Percentiles rank a stretch among this genome's conserved stretches.
Evolutionary conservation across 176 grass and related monocot genomes (phyloP).

Genomic region (Pontederia paniculata): DNA sequence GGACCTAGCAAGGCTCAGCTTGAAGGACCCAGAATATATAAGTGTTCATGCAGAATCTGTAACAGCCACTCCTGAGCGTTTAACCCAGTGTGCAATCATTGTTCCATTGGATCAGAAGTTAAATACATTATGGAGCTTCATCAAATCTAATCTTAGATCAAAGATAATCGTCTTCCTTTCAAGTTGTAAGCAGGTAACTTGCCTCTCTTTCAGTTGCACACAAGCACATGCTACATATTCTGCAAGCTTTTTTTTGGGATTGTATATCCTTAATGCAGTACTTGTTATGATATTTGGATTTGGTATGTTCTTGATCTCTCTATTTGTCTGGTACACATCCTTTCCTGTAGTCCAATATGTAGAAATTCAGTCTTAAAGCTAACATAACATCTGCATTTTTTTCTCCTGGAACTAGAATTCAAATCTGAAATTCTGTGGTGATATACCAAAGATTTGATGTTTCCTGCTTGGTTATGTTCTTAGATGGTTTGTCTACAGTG

Average conservation of each 20-base stretch:
- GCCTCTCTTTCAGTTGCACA: slow-evolving; percentile 3
- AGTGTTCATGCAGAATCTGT: slow-evolving; percentile 76
- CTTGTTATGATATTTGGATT: too few relatives aligned
- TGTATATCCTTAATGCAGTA: neutral
- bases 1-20: slow-evolving; percentile 82
- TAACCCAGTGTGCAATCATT: slow-evolving; percentile 70
- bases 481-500: too few relatives aligned
- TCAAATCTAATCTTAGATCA: slow-evolving; percentile 64
- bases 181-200: slow-evolving; percentile 72
- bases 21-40: slow-evolving; percentile 77
- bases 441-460: too few relatives aligned
- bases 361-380: too few relatives aligned
- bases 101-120: slow-evolving; percentile 88
- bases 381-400: too few relatives aligned
- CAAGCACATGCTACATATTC: neutral
- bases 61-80: slow-evolving; percentile 63
- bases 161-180: slow-evolving; percentile 88
- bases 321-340: too few relatives aligned
- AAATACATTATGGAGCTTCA: slow-evolving; percentile 91
- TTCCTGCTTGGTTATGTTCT: too few relatives aligned
- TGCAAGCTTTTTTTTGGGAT: neutral
- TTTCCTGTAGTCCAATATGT: too few relatives aligned
- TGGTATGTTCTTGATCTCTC: too few relatives aligned
- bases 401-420: too few relatives aligned
- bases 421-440: too few relatives aligned